These are phyloP conservation scores for Sphaerulina vaccinii DNA, from an alignment of 2,329 filamentous ascomycete genomes.

Conservation along the genomic window DNA sequence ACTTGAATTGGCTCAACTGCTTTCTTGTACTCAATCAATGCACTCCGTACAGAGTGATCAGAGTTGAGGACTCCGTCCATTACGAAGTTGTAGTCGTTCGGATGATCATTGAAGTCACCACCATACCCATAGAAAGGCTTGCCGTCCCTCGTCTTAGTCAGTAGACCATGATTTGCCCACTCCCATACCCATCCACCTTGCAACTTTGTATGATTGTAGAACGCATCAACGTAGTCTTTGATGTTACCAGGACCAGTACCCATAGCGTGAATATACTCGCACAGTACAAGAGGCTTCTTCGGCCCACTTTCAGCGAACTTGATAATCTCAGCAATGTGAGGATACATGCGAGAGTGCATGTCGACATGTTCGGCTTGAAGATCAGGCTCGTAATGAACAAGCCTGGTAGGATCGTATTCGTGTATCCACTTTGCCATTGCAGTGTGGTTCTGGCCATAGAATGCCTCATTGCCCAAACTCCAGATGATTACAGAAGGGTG, in stretches of 20 bases:
- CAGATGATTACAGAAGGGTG: conserved; percentile 70
- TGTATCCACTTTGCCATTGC: conserved; percentile 67
- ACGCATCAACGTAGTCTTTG: conserved; percentile 65
- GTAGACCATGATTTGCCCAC: conserved; percentile 48
- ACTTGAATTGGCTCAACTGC: conserved; percentile 44
- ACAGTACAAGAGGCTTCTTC: conserved; percentile 57
- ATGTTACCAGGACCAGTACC: conserved; percentile 71
- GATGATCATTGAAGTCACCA: conserved; percentile 45
- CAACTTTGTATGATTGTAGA: conserved; percentile 59
- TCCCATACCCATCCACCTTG: conserved; percentile 60
- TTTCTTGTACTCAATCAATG: conserved; percentile 46
- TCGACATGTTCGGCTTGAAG: conserved; percentile 59
- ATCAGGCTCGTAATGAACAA: conserved; percentile 68
- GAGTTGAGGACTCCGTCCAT: conserved; percentile 47
- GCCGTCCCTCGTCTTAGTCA: conserved; percentile 41
- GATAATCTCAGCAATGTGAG: conserved; percentile 53
- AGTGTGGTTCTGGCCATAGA: conserved; percentile 66
- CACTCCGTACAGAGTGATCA: conserved; percentile 44
- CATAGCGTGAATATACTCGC: conserved; percentile 64
- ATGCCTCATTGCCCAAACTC: conserved; percentile 72
- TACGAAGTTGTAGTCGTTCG: conserved; percentile 46
- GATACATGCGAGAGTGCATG: conserved; percentile 69
- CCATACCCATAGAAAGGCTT: conserved; percentile 46
- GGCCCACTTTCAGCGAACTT: conserved; percentile 41
- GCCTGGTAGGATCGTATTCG: conserved; percentile 56